phyloP scores from a whole-genome alignment of 164 flowering plant species.

The Aristolochia contorta region DNA sequence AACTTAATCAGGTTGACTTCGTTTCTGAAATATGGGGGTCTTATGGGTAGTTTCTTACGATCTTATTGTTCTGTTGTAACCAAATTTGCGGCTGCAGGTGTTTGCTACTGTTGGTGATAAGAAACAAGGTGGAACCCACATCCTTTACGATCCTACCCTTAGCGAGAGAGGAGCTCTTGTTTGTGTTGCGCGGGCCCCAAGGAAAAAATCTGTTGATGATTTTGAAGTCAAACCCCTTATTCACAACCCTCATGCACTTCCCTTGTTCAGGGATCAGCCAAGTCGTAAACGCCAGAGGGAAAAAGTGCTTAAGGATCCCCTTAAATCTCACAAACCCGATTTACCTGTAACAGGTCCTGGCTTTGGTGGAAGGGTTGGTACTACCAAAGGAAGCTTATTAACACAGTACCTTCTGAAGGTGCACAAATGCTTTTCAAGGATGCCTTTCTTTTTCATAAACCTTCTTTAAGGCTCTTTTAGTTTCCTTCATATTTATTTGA shows the following conservation, averaged over 20 bases:
- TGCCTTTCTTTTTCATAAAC: too few species aligned
- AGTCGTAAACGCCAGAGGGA: slow-evolving; percentile 95
- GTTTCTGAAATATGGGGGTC: not conserved
- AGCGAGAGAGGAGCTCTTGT: slow-evolving; percentile 97
- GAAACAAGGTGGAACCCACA: slow-evolving; percentile 87
- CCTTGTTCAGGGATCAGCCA: slow-evolving; percentile 92
- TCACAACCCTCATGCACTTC: slow-evolving; percentile 98
- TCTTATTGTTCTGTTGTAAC: not conserved
- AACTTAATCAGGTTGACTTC: slow-evolving; percentile 73
- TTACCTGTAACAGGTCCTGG: slow-evolving; percentile 92
- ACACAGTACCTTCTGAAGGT: slow-evolving; percentile 99
- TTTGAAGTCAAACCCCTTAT: slow-evolving; percentile 71
- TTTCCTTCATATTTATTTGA: too few species aligned
- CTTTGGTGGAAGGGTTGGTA: slow-evolving; percentile 90
- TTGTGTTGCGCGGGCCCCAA: slow-evolving; percentile 93
- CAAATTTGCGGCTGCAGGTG: slow-evolving; percentile 29
- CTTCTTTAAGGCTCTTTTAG: too few species aligned
- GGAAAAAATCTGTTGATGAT: slow-evolving; percentile 89
- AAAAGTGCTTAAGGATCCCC: slow-evolving; percentile 85
- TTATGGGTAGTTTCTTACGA: not conserved
- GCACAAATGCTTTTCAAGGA: not conserved
- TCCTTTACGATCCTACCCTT: slow-evolving; percentile 79
- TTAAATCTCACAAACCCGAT: slow-evolving; percentile 92
- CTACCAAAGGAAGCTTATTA: slow-evolving; percentile 78
- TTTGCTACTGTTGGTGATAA: slow-evolving; percentile 86